A percentile compares a stretch with the other conserved stretches of the same genome.
Conservation (phyloP, 1,284 basidiomycete species). For the Takashimella koratensis region DNA sequence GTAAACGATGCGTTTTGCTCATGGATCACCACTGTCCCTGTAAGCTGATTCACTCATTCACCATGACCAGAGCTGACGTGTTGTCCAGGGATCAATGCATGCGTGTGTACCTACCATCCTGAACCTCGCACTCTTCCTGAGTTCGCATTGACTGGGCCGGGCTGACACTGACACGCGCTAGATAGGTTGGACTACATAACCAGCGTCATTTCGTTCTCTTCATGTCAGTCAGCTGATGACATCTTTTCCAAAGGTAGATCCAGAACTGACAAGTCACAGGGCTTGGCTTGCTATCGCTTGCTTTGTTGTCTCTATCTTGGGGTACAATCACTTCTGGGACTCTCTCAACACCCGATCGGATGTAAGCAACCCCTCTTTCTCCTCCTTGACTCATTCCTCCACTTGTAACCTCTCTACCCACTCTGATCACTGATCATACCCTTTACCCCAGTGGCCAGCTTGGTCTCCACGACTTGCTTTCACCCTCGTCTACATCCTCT, state of each 20-base stretch:
- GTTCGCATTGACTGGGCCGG: neutral
- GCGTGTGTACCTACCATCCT: slow-evolving; percentile 51
- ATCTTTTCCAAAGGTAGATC: too few relatives aligned
- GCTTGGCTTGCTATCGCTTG: slow-evolving; percentile 66
- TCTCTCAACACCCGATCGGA: slow-evolving; percentile 53
- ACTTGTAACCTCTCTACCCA: neutral
- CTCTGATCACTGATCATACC: neutral
- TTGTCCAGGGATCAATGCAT: slow-evolving; percentile 91
- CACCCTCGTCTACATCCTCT: slow-evolving; percentile 72
- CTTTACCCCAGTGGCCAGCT: slow-evolving; percentile 56
- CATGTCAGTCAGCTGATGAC: slow-evolving; percentile 59
- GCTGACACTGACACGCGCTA: too few relatives aligned
- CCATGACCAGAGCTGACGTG: slow-evolving; percentile 1
- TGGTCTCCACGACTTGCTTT: slow-evolving; percentile 68
- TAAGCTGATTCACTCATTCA: slow-evolving; percentile 43
- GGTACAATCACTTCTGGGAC: slow-evolving; percentile 58
- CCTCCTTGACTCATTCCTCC: neutral
- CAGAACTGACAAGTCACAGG: slow-evolving; percentile 55
- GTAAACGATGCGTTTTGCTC: slow-evolving; percentile 85
- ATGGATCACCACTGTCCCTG: slow-evolving; percentile 92
- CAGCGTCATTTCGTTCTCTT: slow-evolving; percentile 95
- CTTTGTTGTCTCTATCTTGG: slow-evolving; percentile 58
- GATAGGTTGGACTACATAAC: slow-evolving; percentile 84
- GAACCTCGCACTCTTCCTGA: neutral
- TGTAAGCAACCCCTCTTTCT: neutral